Percentiles rank a stretch among this genome's conserved stretches.
Conservation (phyloP, 2,329 filamentous ascomycete species). For the Stagonosporopsis cucurbitacearum region DNA sequence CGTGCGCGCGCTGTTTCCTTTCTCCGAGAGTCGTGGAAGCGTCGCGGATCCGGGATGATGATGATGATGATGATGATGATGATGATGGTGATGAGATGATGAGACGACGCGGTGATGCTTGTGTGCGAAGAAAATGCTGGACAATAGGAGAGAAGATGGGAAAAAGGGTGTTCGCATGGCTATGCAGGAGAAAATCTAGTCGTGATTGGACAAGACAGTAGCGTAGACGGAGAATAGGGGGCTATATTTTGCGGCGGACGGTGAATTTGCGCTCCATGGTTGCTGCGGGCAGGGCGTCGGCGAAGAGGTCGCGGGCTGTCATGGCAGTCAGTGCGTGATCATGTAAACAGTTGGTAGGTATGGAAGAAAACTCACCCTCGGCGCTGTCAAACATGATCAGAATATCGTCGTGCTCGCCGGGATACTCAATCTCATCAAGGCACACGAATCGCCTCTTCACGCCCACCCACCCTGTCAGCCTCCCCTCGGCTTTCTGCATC, state of each 20-base stretch:
- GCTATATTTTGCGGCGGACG: constrained; percentile 50
- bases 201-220: too few species aligned
- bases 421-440: constrained; percentile 85
- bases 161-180: not conserved
- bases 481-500: constrained; percentile 57
- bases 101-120: too few species aligned
- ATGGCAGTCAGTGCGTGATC: constrained; percentile 29
- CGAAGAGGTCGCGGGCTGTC: constrained; percentile 56
- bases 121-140: not conserved
- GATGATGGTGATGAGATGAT: too few species aligned
- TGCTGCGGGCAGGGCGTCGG: constrained; percentile 54
- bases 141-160: not conserved
- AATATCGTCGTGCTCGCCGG: constrained; percentile 92
- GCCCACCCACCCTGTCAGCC: constrained; percentile 56
- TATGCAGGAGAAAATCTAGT: not conserved
- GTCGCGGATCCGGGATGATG: not conserved
- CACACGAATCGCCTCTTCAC: constrained; percentile 78
- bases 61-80: not conserved
- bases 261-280: constrained; percentile 51
- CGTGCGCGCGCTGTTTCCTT: too few species aligned
- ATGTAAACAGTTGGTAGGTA: not conserved
- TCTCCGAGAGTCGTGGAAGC: not conserved
- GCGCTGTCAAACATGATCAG: constrained; percentile 82
- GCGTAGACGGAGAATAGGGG: too few species aligned
- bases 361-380: constrained; percentile 62